A percentile compares a stretch with the other conserved stretches of the same genome.
These are phyloP conservation scores for Fusarium bactridioides DNA, from an alignment of 2,329 filamentous ascomycete species.

Conservation along the genomic window DNA sequence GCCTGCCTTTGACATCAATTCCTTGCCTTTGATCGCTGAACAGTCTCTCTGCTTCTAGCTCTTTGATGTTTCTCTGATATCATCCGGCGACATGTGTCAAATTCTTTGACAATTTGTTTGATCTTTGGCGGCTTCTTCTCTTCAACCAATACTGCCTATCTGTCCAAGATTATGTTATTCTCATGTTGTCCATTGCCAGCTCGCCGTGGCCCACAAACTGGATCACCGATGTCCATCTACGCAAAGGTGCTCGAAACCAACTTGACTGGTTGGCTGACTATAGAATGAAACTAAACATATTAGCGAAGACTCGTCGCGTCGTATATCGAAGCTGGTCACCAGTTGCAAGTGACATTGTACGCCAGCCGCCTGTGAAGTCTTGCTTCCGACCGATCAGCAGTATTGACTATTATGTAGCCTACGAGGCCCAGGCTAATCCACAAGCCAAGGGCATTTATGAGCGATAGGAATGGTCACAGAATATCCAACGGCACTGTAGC, in stretches of 20 bases:
- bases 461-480: not conserved
- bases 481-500: too few species aligned
- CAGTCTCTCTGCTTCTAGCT: not conserved
- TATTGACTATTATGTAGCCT: not conserved
- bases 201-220: too few species aligned
- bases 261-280: too few species aligned
- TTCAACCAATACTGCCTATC: too few species aligned
- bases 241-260: accelerated
- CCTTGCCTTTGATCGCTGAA: not conserved
- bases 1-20: not conserved
- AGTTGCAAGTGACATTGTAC: not conserved
- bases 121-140: not conserved
- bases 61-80: not conserved
- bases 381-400: not conserved
- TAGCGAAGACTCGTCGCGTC: too few species aligned
- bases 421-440: too few species aligned
- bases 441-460: too few species aligned
- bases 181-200: not conserved
- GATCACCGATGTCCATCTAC: not conserved
- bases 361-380: not conserved
- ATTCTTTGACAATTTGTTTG: too few species aligned
- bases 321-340: too few species aligned
- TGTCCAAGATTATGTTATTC: too few species aligned
- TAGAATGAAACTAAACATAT: not conserved
- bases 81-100: not conserved